A percentile compares a stretch with the other conserved stretches of the same genome.
Conservation (phyloP, 2,329 filamentous ascomycete genomes). For the Phyllosticta ampelicida region DNA sequence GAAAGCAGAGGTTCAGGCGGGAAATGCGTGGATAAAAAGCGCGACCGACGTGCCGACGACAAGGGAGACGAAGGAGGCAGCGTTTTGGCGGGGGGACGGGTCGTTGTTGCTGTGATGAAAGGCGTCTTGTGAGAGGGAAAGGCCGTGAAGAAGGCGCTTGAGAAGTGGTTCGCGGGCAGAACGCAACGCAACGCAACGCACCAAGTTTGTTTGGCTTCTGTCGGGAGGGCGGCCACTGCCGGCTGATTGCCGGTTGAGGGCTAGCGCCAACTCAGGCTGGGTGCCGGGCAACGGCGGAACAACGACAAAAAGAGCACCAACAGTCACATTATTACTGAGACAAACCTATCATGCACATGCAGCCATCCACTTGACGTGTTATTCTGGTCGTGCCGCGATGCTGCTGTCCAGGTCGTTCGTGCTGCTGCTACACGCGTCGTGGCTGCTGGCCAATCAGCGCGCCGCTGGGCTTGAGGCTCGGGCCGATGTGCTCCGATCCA, state of each 20-base stretch:
- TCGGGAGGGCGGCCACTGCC: not conserved
- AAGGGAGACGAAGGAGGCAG: not conserved
- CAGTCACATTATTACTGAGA: no score
- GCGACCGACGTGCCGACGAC: slow-evolving; percentile 7
- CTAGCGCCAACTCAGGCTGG: slow-evolving; percentile 3
- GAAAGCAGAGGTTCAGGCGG: not conserved
- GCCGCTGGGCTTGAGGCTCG: not conserved
- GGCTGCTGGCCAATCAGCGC: not conserved
- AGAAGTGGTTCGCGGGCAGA: no score
- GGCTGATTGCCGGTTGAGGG: not conserved
- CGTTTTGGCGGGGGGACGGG: not conserved
- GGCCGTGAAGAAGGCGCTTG: slow-evolving; percentile 17
- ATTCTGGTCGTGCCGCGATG: not conserved
- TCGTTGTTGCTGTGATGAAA: slow-evolving; percentile 7
- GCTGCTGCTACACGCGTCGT: not conserved
- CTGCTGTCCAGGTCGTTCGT: not conserved
- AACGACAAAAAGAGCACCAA: no score
- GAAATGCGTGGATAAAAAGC: not conserved
- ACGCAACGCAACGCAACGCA: no score
- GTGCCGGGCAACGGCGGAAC: slow-evolving; percentile 4
- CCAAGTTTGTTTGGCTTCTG: slow-evolving; percentile 21
- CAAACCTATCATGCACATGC: not conserved
- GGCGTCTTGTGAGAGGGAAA: slow-evolving; percentile 15
- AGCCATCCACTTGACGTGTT: not conserved
- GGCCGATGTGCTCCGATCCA: not conserved